Percentiles rank a stretch among this genome's conserved stretches.
Conservation (phyloP, 75 land plant genomes). For the Picea sitchensis region DNA sequence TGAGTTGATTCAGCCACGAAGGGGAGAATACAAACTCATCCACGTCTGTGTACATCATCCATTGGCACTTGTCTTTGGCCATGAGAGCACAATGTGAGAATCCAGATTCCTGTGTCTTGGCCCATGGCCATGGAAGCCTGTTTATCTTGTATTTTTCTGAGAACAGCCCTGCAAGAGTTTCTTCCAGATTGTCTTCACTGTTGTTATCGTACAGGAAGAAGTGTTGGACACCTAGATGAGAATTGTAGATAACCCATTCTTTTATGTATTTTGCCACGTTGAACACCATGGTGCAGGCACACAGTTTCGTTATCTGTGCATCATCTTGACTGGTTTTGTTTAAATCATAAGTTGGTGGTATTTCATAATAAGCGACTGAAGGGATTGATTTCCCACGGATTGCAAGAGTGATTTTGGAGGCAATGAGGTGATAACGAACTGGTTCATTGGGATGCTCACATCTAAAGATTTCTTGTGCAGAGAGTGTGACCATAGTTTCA, state of each 20-base stretch:
- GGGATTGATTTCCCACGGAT: slow-evolving; percentile 8
- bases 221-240: slow-evolving; percentile 58
- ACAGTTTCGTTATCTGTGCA: slow-evolving; percentile 17
- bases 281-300: slow-evolving; percentile 80
- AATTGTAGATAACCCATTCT: slow-evolving; percentile 81
- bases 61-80: slow-evolving; percentile 38
- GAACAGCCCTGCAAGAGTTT: slow-evolving; percentile 17
- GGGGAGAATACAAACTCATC: slow-evolving; percentile 76
- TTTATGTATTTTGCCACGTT: slow-evolving; percentile 65
- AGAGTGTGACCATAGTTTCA: slow-evolving; percentile 49
- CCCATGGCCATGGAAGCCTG: slow-evolving; percentile 64
- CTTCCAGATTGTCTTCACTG: slow-evolving; percentile 57
- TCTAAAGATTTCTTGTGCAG: slow-evolving; percentile 80
- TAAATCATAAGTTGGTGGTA: not conserved
- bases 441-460: slow-evolving; percentile 48
- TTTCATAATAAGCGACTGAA: slow-evolving; percentile 27
- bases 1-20: slow-evolving; percentile 12
- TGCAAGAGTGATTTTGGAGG: slow-evolving; percentile 12
- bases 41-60: slow-evolving; percentile 79
- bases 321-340: not conserved
- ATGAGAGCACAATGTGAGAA: slow-evolving; percentile 67
- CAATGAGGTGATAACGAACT: not conserved
- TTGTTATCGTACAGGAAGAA: slow-evolving; percentile 80
- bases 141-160: slow-evolving; percentile 24
- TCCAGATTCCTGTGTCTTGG: slow-evolving; percentile 85